Percentiles rank a stretch among this genome's conserved stretches.
These are phyloP conservation scores for Psilocybe cubensis DNA, from an alignment of 768 basidiomycete species.

Conservation along the genomic window DNA sequence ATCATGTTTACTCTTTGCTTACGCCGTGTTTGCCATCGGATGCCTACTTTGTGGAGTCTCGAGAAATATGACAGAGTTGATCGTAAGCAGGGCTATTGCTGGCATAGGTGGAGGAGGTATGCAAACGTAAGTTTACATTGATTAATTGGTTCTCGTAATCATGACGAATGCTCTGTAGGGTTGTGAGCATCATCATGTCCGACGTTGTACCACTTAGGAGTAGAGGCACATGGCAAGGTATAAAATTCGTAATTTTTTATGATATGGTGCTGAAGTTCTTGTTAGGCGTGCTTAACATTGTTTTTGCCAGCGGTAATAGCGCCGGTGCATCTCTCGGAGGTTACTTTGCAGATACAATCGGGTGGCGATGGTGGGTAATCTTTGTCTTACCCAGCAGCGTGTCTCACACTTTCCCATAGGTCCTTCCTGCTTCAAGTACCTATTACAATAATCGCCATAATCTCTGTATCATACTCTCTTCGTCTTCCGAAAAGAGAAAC, in stretches of 20 bases:
- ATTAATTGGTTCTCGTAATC: not conserved
- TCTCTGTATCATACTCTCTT: slow-evolving; percentile 56
- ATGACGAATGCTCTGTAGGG: slow-evolving; percentile 31
- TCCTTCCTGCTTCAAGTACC: slow-evolving; percentile 67
- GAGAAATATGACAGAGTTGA: slow-evolving; percentile 55
- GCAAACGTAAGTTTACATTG: slow-evolving; percentile 49
- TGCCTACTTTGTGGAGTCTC: slow-evolving; percentile 57
- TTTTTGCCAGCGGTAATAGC: slow-evolving; percentile 60
- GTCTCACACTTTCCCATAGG: slow-evolving; percentile 30
- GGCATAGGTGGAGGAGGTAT: slow-evolving; percentile 69
- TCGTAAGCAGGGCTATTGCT: slow-evolving; percentile 54
- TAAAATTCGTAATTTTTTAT: too few species aligned
- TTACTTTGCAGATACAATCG: slow-evolving; percentile 61
- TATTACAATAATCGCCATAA: slow-evolving; percentile 53
- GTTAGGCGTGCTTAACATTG: slow-evolving; percentile 59
- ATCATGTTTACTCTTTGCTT: slow-evolving; percentile 57
- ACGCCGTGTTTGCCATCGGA: slow-evolving; percentile 56
- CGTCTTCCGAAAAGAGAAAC: slow-evolving; percentile 48
- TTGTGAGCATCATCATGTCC: slow-evolving; percentile 68
- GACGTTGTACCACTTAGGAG: slow-evolving; percentile 65
- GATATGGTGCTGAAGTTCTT: not conserved
- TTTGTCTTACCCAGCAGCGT: not conserved
- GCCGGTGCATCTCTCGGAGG: slow-evolving; percentile 68
- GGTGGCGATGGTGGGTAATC: slow-evolving; percentile 61
- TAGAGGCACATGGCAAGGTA: slow-evolving; percentile 75